Base-by-base conservation (phyloP, 768 basidiomycete species). In the Exidia glandulosa region DNA sequence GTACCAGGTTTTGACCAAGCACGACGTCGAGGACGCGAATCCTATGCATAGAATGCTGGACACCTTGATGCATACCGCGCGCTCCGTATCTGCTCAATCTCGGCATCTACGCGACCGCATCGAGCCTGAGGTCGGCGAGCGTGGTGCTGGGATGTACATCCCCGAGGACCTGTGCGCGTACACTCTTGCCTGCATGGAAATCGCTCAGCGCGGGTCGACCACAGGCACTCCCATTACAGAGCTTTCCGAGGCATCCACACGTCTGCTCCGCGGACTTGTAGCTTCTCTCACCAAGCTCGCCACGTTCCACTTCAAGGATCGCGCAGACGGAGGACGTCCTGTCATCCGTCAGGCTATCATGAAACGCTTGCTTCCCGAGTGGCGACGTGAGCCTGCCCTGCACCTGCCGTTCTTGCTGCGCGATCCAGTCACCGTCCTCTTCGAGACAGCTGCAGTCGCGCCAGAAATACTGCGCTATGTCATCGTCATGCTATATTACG, bases 161-260 rank as follows among this genome's bases (percentile, higher is more conserved):
- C 93, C 96, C 0, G 90, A 95, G 64, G 93, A 97, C 64, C 74
- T 98, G 19, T 75, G 95, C 36, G 89, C 88, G 2, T 97, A 95
- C 70, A 94, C 94, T 3, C 79, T 98, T 36, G 76, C 87, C 2
- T 76, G 83, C 6, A 79, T 93, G 58, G 96, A 98, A 72, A 81
- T 89, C 16, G 80, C 88, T 0, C 83, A 87, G 61, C 80, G 96
- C 29, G 79, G 79, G 12, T 65, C 72, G 1, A 59, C 64, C 9
- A 70, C 74, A 3, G 74, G 73, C 12, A 78, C 74, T 34, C 76
- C 80, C 62, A 74, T 90, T 60, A 86, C 84, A 2, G 91, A 95
- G 65, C 66, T 94, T 33, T 84, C 89, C 6, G 94, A 95, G 52
- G 76, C 88, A 2, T 87, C 90, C 61, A 78, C 79, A 60, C 81